A percentile compares a stretch with the other conserved stretches of the same genome.
Evolutionary conservation across 495 filamentous ascomycete species (phyloP).

Genomic region (Hypoxylon perforatum): DNA sequence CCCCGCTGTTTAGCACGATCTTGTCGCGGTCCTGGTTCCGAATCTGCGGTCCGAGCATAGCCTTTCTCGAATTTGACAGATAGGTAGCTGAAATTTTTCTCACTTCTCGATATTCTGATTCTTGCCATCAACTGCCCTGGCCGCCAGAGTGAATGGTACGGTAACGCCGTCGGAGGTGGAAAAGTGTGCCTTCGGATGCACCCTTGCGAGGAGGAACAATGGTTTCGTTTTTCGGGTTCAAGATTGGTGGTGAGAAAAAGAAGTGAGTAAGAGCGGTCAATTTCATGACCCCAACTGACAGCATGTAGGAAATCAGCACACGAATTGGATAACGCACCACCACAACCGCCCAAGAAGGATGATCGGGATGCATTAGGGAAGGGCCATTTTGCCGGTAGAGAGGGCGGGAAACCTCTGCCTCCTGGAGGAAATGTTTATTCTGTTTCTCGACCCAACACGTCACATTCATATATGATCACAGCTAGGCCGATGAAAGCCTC

Average conservation of each 20-base stretch:
- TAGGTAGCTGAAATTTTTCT: constrained; percentile 18
- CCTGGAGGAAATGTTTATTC: constrained; percentile 47
- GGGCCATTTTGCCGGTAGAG: constrained; percentile 43
- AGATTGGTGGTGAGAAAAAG: constrained; percentile 59
- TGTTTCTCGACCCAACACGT: constrained; percentile 45
- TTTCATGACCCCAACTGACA: constrained; percentile 24
- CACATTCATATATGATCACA: constrained; percentile 42
- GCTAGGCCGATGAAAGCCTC: constrained; percentile 30
- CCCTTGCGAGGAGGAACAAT: constrained; percentile 45
- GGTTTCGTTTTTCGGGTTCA: constrained; percentile 63
- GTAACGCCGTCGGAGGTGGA: constrained; percentile 27
- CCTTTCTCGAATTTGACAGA: constrained; percentile 23
- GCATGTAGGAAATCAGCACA: constrained; percentile 49
- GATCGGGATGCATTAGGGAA: constrained; percentile 48
- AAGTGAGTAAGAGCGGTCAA: constrained; percentile 51
- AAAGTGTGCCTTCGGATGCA: constrained; percentile 2
- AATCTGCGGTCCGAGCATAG: constrained; percentile 40
- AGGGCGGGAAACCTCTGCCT: constrained; percentile 27
- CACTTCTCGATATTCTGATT: constrained; percentile 16
- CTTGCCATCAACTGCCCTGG: constrained; percentile 6
- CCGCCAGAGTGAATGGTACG: constrained; percentile 11
- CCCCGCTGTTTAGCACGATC: constrained; percentile 42
- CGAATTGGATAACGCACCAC: constrained; percentile 29
- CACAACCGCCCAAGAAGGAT: constrained; percentile 41
- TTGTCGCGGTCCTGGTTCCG: constrained; percentile 34